Base-by-base conservation (phyloP, 83 land plant genomes). In the Diphasiastrum complanatum region DNA sequence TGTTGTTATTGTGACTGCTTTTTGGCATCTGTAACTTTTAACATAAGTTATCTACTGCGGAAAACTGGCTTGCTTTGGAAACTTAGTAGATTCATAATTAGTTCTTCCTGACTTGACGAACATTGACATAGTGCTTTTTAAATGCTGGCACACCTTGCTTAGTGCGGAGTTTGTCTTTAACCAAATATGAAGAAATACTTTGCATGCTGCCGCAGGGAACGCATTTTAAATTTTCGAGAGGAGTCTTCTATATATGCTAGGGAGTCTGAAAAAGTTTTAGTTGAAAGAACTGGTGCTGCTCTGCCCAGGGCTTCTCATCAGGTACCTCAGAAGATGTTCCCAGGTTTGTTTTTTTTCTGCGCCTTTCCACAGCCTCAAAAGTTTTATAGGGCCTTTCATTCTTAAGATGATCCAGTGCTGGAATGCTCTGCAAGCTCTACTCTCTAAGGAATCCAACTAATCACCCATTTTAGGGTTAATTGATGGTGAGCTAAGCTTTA, bases 201-300 rank as follows among this genome's bases (percentile, higher is more conserved):
- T 4, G 20, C 6, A 24, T 35, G 26, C 14, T 58, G 14, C 34
- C 11, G 24, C 45, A 85, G 86, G 64, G 89, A 85, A 46, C 67
- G 83, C 10, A 73, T 79, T 20, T 63, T 69, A 65, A 62, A 46
- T n/a, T 45, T 69, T 30, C 61, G 55, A 24, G 80, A 74, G 23
- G 79, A 77, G 6, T 37, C 24, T 51, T 14, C 40, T 22, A 64
- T 53, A 30, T 45, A 73, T 57, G 46, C 68, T 25, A 68, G 62
- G 18, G 63, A 51, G 5, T 51, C 33, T 53, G 76, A 71, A 49
- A 76, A 64, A 59, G 46, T 26, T 1, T 30, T 41, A 29, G n/a
- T n/a, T n/a, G 51, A 45, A 25, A 41, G 65, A 40, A 65, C 26
- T 37, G 28, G 73, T 37, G 74, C 31, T 4, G 47, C 71, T 64